Percentiles rank a stretch among this genome's conserved stretches.
These are phyloP conservation scores for Aspergillus panamensis DNA, from an alignment of 495 filamentous ascomycete genomes.

Conservation along the genomic window DNA sequence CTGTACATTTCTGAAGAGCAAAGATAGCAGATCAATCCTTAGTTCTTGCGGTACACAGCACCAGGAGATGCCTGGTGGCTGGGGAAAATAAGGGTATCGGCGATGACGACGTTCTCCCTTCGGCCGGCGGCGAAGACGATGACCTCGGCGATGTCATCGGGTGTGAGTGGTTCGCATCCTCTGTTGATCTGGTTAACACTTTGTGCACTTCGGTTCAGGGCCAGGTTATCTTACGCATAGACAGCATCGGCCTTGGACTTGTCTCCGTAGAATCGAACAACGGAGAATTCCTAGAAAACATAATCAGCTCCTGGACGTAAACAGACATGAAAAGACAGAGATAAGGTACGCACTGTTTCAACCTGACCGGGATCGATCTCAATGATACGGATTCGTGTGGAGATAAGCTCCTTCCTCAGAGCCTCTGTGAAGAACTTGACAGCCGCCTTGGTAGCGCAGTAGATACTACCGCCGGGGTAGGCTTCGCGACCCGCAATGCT, in stretches of 20 bases:
- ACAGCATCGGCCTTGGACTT: slow-evolving; percentile 93
- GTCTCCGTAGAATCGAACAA: slow-evolving; percentile 91
- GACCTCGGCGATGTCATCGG: slow-evolving; percentile 92
- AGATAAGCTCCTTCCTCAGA: slow-evolving; percentile 82
- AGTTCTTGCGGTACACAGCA: slow-evolving; percentile 1
- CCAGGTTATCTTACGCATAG: slow-evolving; percentile 65
- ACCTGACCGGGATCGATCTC: slow-evolving; percentile 96
- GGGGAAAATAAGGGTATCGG: slow-evolving; percentile 87
- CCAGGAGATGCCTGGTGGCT: slow-evolving; percentile 62
- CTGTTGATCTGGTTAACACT: slow-evolving; percentile 38
- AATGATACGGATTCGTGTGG: slow-evolving; percentile 81
- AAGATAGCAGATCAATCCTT: neutral
- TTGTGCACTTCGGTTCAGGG: neutral
- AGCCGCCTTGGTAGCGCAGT: slow-evolving; percentile 95
- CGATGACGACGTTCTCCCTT: slow-evolving; percentile 91
- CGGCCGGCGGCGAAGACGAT: slow-evolving; percentile 87
- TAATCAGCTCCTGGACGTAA: slow-evolving; percentile 14
- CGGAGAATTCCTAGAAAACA: slow-evolving; percentile 71
- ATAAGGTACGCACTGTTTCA: slow-evolving; percentile 64
- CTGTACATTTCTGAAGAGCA: too few relatives aligned
- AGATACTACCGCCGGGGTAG: slow-evolving; percentile 88
- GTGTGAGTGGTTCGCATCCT: slow-evolving; percentile 84
- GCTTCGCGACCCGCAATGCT: slow-evolving; percentile 90
- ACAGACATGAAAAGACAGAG: neutral
- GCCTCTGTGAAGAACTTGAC: slow-evolving; percentile 86